Evolutionary conservation across 2,329 filamentous ascomycete genomes (phyloP), one percentile per base, ranked within the genome.

Genomic region (Paramyrothecium sp.): DNA sequence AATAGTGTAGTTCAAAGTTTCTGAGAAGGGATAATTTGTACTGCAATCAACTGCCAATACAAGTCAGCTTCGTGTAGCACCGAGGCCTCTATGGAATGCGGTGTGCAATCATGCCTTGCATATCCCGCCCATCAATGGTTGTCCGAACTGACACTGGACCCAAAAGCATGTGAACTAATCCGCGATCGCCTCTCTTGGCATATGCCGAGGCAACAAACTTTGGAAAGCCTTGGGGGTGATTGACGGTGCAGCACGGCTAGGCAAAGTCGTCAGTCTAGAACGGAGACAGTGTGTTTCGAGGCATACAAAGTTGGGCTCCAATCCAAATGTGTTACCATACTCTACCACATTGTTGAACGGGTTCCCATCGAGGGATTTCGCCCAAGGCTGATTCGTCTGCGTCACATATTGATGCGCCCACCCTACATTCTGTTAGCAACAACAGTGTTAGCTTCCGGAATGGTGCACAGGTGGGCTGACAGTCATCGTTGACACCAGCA

Each of bases 351-450:
- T 78, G 57, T 66, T 80, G 61, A 78, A 82, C 0, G 78, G 77
- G 1, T 68, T 69, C 5, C 64, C 58, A 11, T 67, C 61, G 4
- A 83, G 66, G 11, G 72, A 69, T 26, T 72, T 65, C 7, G 75
- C 72, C 60, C 73, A 76, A 7, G 80, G 79, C 61, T 83, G 79
- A 60, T 84, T 84, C 0, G 75, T 75, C 60, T 82, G 73, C 8
- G 72, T 70, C 34, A 84, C 71, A 59, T 84, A 84, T 62, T 83
- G 80, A 62, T 78, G 80, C 30, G 73, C 73, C 81, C 81, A 84
- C 75, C 55, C 54, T 55, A 22, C 20, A 20, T 20, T 7, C 44
- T 20, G 33, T 54, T 19, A 54, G 52, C 38, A 44, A 19, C 38
- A 44, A 54, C 26, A 30, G 26, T 30, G 4, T 4, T 46, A 13